phyloP scores from a whole-genome alignment of 2,329 filamentous ascomycete species.

The Bisporella sp. region DNA sequence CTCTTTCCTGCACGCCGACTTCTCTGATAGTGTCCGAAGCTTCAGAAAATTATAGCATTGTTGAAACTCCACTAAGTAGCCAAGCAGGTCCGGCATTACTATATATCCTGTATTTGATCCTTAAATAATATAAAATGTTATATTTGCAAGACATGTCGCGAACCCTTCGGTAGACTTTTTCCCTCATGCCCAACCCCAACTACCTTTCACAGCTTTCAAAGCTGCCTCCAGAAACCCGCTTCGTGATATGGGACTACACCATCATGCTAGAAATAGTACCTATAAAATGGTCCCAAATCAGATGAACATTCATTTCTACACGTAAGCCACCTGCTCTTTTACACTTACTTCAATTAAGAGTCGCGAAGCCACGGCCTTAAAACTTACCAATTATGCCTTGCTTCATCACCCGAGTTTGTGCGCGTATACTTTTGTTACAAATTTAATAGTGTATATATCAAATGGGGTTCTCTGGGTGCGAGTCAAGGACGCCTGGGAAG shows the following conservation, averaged over 20 bases:
- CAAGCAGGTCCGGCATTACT: neutral
- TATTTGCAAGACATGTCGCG: neutral
- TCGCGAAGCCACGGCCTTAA: neutral
- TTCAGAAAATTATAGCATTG: neutral
- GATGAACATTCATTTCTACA: neutral
- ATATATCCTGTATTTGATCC: neutral
- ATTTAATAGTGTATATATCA: neutral
- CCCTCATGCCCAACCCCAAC: neutral
- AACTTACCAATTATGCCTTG: neutral
- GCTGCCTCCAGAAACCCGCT: neutral
- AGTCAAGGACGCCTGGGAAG: neutral
- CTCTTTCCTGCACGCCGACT: neutral
- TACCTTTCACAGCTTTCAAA: neutral
- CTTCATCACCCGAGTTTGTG: neutral
- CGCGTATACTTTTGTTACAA: neutral
- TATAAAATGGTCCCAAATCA: neutral
- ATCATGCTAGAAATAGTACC: neutral
- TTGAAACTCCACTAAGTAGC: neutral
- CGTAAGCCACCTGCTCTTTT: neutral
- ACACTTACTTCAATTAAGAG: neutral
- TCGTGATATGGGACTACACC: neutral
- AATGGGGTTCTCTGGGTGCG: neutral
- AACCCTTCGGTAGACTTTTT: neutral
- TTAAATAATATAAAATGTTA: neutral
- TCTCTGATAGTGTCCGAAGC: neutral